phyloP scores from a whole-genome alignment of 2,329 filamentous ascomycete genomes.

The Sarocladium strictum region DNA sequence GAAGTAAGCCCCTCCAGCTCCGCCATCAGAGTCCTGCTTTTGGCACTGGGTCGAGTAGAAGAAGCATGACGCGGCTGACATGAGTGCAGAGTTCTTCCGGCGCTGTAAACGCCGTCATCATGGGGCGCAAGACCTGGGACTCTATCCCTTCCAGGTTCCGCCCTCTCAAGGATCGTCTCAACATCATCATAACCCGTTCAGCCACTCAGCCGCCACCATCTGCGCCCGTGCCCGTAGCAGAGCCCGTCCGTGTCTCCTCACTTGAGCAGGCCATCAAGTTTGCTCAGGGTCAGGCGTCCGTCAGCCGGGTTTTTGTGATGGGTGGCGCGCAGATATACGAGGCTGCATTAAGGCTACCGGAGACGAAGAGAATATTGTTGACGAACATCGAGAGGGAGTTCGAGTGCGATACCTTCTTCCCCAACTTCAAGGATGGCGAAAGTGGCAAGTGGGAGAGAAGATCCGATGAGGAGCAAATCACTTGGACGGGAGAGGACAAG shows the following conservation, averaged over 20 bases:
- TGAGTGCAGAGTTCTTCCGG: slow-evolving; percentile 20
- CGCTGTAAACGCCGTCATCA: slow-evolving; percentile 71
- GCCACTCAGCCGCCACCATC: slow-evolving; percentile 20
- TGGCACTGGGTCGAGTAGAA: background rate
- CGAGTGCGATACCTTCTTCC: slow-evolving; percentile 72
- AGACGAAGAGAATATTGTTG: slow-evolving; percentile 59
- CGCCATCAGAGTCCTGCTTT: background rate
- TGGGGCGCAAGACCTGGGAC: slow-evolving; percentile 97
- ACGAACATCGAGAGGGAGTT: slow-evolving; percentile 65
- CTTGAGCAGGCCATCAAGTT: slow-evolving; percentile 51
- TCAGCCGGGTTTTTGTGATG: slow-evolving; percentile 73
- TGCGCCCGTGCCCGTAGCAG: slow-evolving; percentile 16
- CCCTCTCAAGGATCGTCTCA: slow-evolving; percentile 73
- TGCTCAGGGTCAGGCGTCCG: slow-evolving; percentile 26
- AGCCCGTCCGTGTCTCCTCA: slow-evolving; percentile 52
- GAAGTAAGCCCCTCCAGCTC: slow-evolving; percentile 23
- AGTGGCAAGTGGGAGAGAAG: slow-evolving; percentile 45
- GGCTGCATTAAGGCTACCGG: slow-evolving; percentile 54
- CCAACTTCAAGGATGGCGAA: slow-evolving; percentile 28
- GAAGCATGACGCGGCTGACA: background rate
- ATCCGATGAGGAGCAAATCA: slow-evolving; percentile 46
- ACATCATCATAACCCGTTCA: slow-evolving; percentile 70
- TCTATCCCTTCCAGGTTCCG: slow-evolving; percentile 74
- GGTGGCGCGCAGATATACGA: slow-evolving; percentile 84
- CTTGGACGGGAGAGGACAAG: slow-evolving; percentile 58